Evolutionary conservation across 2,329 filamentous ascomycete genomes (phyloP), one percentile per base, ranked within the genome.

Genomic region (Botrytis sinoallii): DNA sequence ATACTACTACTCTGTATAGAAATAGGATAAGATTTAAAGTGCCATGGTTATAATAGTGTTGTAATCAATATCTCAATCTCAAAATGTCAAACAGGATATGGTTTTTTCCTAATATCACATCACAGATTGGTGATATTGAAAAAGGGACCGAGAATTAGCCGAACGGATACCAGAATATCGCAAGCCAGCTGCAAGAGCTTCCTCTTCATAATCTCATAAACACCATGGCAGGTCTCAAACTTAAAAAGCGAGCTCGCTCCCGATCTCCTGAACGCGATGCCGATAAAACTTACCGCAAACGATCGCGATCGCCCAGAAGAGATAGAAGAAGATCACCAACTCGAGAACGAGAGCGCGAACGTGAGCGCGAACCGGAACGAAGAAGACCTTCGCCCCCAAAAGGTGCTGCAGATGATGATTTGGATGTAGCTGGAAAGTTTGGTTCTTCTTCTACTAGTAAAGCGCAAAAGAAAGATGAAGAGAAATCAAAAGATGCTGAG

Each of bases 331-430:
- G 84, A 70, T 86, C 84, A 10, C 84, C 84, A 20, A 77, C 77
- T 71, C 71, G 76, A 76, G 68, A 71, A 65, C 84, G 86, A 71
- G 74, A 77, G 67, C 71, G 76, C 75, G 68, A 71, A 65, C 84
- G 86, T 72, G 74, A 77, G 67, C 71, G 76, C 75, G 68, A 71
- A 29, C 77, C 76, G 29, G 75, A 83, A 73, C 83, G 87, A 73
- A 83, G 88, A 75, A 87, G 88, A 70, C 89, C 89, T 74, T 80
- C 84, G 65, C 84, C 79, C 70, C 83, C 83, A 77, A 38, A 20
- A 69, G 55, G 69, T 71, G 75, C 75, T 16, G 75, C 77, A 14
- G 75, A 80, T 40, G 80, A 80, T 70, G 79, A 80, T 71, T 80
- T 81, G 44, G 79, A 79, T 32, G 75, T 80, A 35, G 78, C 78